Evolutionary conservation across 768 basidiomycete species (phyloP).

Genomic region (Lanmaoa rubissima): DNA sequence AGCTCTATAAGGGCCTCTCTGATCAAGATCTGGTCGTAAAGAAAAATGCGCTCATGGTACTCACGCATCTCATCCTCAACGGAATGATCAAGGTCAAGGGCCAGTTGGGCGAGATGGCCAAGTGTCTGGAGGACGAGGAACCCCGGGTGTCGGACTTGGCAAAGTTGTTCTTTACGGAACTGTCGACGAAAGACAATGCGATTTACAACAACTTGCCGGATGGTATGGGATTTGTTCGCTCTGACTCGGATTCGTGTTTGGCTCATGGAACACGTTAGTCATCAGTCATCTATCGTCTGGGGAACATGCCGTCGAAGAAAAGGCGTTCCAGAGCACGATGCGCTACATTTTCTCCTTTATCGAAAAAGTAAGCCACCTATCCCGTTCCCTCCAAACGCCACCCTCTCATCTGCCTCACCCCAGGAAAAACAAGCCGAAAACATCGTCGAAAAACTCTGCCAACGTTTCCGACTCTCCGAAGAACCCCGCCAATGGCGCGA

Average conservation of each 20-base stretch:
- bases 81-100: slow-evolving; percentile 99
- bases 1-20: slow-evolving; percentile 90
- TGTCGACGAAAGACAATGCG: slow-evolving; percentile 97
- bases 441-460: slow-evolving; percentile 96
- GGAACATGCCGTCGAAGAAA: slow-evolving; percentile 88
- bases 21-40: slow-evolving; percentile 88
- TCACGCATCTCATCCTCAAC: slow-evolving; percentile 94
- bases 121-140: slow-evolving; percentile 93
- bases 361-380: slow-evolving; percentile 67
- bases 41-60: slow-evolving; percentile 99
- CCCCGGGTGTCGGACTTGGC: slow-evolving; percentile 87
- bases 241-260: neutral
- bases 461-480: slow-evolving; percentile 85
- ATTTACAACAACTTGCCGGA: slow-evolving; percentile 99
- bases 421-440: slow-evolving; percentile 98
- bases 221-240: slow-evolving; percentile 41
- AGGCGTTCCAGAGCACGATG: slow-evolving; percentile 89
- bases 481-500: slow-evolving; percentile 97
- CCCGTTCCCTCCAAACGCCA: neutral
- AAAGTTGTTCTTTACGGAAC: slow-evolving; percentile 95
- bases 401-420: neutral
- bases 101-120: slow-evolving; percentile 99
- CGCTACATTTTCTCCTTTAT: slow-evolving; percentile 95
- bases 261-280: slow-evolving; percentile 44
- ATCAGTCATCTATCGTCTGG: slow-evolving; percentile 95